Evolutionary conservation across 192 early-diverging fungal genomes (phyloP).

Genomic region (Spizellomyces sp.): DNA sequence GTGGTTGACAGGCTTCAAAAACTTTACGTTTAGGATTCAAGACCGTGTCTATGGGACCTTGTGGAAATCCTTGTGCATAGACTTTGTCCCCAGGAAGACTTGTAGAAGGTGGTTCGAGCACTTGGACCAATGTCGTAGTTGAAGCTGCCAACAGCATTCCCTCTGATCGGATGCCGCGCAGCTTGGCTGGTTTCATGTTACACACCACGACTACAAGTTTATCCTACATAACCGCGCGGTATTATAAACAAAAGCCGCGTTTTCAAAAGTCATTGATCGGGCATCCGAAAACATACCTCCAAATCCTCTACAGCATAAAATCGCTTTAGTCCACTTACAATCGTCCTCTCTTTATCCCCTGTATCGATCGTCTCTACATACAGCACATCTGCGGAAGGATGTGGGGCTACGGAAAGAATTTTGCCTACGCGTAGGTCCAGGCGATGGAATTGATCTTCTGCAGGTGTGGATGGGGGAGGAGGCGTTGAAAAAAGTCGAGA

Average conservation of each 20-base stretch:
- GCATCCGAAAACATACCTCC: slow-evolving; percentile 29
- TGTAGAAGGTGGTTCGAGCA: slow-evolving; percentile 79
- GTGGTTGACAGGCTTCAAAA: slow-evolving; percentile 87
- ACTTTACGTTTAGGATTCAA: slow-evolving; percentile 96
- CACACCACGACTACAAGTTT: slow-evolving; percentile 62
- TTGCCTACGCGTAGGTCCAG: slow-evolving; percentile 90
- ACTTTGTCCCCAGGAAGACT: slow-evolving; percentile 82
- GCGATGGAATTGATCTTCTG: slow-evolving; percentile 26
- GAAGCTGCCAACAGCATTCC: slow-evolving; percentile 92
- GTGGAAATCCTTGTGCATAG: too few species aligned
- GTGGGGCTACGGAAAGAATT: slow-evolving; percentile 76
- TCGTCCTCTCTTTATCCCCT: slow-evolving; percentile 74
- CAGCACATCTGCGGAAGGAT: slow-evolving; percentile 88
- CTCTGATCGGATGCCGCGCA: slow-evolving; percentile 22
- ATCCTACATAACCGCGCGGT: slow-evolving; percentile 32
- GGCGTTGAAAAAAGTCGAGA: not conserved
- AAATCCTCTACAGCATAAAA: slow-evolving; percentile 81
- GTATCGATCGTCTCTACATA: slow-evolving; percentile 91
- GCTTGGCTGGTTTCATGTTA: slow-evolving; percentile 90
- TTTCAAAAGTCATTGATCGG: too few species aligned
- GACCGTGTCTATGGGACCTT: slow-evolving; percentile 49
- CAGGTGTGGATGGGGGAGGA: not conserved
- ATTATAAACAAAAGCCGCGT: not conserved
- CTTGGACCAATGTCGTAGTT: slow-evolving; percentile 79
- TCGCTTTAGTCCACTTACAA: slow-evolving; percentile 89